These are phyloP conservation scores for Cicer bijugum DNA, from an alignment of 306 rosid genomes.

Conservation along the genomic window DNA sequence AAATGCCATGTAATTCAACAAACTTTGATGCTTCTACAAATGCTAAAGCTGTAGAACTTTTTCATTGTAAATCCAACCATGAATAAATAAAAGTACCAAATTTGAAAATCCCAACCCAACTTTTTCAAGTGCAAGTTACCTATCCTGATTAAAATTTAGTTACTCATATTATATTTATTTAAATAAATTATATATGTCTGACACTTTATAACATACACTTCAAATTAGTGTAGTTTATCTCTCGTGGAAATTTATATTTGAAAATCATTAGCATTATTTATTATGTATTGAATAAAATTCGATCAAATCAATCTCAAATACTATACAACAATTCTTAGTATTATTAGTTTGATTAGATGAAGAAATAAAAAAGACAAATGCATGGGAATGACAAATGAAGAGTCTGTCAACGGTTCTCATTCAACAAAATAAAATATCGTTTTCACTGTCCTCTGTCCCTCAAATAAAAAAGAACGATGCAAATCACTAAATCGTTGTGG, in stretches of 20 bases:
- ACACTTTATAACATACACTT: neutral
- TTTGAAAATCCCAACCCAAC: conserved; percentile 9
- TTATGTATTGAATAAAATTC: neutral
- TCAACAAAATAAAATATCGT: conserved; percentile 15
- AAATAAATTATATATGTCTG: neutral
- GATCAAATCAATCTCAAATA: neutral
- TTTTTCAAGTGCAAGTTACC: conserved; percentile 38
- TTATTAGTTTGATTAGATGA: no score
- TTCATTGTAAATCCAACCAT: conserved; percentile 3
- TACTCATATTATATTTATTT: neutral
- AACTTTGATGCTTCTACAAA: conserved; percentile 6
- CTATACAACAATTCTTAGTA: no score
- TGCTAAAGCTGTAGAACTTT: conserved; percentile 9
- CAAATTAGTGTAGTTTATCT: conserved; percentile 33
- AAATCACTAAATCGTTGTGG: conserved; percentile 39
- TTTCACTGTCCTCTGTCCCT: neutral
- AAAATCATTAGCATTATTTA: neutral
- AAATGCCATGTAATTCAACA: neutral
- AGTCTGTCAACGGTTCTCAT: conserved; percentile 40
- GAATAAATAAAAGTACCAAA: neutral
- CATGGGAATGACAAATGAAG: conserved; percentile 19
- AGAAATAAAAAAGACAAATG: conserved; percentile 9
- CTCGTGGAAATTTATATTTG: neutral
- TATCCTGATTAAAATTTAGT: conserved; percentile 38
- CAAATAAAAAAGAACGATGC: conserved; percentile 29